Conservation (phyloP, 805 yeast genomes). For the Starmerella potacharoeniae region DNA sequence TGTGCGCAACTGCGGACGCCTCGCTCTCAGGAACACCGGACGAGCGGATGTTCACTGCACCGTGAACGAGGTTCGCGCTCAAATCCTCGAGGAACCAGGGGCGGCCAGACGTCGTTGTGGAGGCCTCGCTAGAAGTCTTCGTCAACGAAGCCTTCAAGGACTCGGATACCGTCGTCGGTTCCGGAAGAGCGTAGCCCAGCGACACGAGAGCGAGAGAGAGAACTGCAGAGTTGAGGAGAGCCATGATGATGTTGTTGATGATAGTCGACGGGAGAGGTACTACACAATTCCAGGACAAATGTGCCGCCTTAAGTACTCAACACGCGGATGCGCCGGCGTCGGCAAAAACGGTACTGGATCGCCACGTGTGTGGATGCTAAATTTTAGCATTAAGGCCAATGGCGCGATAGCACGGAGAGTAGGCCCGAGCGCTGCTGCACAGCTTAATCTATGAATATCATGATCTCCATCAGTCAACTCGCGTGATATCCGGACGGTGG, state of each 20-base stretch:
- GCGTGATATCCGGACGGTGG: no score
- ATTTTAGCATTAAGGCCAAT: neutral
- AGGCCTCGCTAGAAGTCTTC: neutral
- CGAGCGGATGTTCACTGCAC: conserved; percentile 10
- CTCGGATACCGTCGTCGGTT: neutral
- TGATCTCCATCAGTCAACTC: no score
- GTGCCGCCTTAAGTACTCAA: no score
- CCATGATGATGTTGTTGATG: neutral
- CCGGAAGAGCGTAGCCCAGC: neutral
- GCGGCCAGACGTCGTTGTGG: neutral
- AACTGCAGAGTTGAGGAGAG: neutral
- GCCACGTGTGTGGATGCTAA: neutral
- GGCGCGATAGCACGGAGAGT: neutral
- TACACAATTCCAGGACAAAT: neutral
- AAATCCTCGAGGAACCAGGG: conserved; percentile 13
- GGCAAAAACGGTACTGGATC: neutral
- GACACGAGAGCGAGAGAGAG: neutral
- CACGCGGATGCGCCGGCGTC: no score
- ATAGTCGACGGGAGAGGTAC: neutral
- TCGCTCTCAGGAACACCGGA: conserved; percentile 5
- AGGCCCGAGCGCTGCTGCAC: no score
- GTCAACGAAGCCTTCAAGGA: neutral
- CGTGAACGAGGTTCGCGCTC: conserved; percentile 6
- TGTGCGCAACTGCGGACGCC: conserved; percentile 16
- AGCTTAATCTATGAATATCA: no score